Conservation (phyloP, 2,329 filamentous ascomycete genomes). For the Ascomycota sp. region DNA sequence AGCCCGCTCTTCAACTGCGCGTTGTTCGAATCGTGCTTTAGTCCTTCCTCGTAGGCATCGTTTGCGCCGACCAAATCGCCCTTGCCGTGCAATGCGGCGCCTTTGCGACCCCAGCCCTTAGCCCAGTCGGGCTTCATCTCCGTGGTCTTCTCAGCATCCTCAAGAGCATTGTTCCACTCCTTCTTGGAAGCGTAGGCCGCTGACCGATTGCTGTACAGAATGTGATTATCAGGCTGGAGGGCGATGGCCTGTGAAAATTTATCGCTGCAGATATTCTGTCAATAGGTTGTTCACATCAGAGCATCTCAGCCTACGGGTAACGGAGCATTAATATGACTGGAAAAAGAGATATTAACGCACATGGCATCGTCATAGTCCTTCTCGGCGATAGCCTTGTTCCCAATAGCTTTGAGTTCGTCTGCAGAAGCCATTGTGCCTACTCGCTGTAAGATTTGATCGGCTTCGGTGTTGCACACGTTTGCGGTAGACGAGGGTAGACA, state of each 20-base stretch:
- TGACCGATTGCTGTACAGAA: constrained; percentile 94
- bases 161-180: constrained; percentile 65
- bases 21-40: constrained; percentile 82
- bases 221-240: constrained; percentile 75
- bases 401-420: constrained; percentile 81
- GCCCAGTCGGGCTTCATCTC: constrained; percentile 95
- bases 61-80: constrained; percentile 70
- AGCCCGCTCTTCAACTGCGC: constrained; percentile 82
- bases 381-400: constrained; percentile 94
- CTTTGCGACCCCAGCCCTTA: constrained; percentile 90
- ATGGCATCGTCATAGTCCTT: constrained; percentile 94
- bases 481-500: too few relatives aligned
- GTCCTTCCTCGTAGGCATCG: constrained; percentile 84
- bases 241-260: constrained; percentile 91
- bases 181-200: constrained; percentile 74
- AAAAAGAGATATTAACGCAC: constrained; percentile 33
- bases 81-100: constrained; percentile 70
- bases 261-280: constrained; percentile 32
- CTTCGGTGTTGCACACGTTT: neutral
- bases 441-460: neutral
- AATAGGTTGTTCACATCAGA: too few relatives aligned
- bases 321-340: neutral
- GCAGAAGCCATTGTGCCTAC: constrained; percentile 31
- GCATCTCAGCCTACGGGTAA: neutral
- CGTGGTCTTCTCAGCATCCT: constrained; percentile 83